phyloP scores from a whole-genome alignment of 2,329 filamentous ascomycete species.

The Alternaria arborescens region DNA sequence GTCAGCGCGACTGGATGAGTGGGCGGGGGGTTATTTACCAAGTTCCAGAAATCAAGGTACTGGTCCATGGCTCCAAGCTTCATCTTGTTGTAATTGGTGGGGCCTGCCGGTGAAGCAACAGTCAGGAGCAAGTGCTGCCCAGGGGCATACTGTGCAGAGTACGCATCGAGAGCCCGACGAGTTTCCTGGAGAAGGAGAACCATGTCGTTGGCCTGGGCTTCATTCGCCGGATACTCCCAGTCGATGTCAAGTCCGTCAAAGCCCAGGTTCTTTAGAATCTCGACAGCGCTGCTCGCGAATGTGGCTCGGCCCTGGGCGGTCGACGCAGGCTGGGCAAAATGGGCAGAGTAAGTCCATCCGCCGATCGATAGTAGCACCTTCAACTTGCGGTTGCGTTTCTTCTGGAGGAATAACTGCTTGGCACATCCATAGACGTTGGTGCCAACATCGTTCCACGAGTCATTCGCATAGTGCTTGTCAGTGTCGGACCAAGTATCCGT shows the following conservation, averaged over 20 bases:
- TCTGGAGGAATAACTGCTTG: constrained; percentile 49
- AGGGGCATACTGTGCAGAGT: constrained; percentile 51
- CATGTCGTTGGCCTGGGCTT: constrained; percentile 44
- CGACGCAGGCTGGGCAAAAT: constrained; percentile 46
- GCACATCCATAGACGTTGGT: constrained; percentile 50
- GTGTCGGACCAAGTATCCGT: constrained; percentile 49
- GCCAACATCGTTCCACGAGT: constrained; percentile 52
- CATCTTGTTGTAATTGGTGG: constrained; percentile 55
- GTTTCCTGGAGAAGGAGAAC: constrained; percentile 44
- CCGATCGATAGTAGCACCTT: constrained; percentile 51
- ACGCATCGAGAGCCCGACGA: constrained; percentile 51
- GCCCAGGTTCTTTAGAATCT: constrained; percentile 45
- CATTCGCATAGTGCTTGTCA: constrained; percentile 49
- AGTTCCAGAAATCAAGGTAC: constrained; percentile 62
- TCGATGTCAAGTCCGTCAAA: constrained; percentile 52
- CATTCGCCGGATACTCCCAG: constrained; percentile 49
- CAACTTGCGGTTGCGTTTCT: constrained; percentile 49
- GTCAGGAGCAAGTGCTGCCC: constrained; percentile 57
- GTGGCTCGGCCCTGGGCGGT: constrained; percentile 40
- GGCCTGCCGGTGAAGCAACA: constrained; percentile 56
- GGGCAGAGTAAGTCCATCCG: constrained; percentile 51
- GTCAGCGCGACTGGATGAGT: background rate
- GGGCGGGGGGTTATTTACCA: constrained; percentile 43
- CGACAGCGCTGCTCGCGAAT: constrained; percentile 47
- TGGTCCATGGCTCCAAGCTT: constrained; percentile 56